Evolutionary conservation across 2,329 filamentous ascomycete genomes (phyloP).

Genomic region (Cercospora zeae-maydis): DNA sequence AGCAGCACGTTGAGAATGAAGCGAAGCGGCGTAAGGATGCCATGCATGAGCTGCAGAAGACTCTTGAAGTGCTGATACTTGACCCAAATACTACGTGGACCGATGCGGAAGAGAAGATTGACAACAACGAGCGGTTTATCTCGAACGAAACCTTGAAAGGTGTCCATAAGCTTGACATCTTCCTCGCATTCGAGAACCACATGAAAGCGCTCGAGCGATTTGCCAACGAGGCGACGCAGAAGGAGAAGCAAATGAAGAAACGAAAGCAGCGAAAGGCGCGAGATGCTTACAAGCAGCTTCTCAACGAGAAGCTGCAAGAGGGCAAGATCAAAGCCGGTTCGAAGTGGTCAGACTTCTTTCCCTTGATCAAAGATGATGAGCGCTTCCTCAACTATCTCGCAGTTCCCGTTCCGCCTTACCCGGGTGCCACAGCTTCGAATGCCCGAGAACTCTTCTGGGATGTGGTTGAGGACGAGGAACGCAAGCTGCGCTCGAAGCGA

Average conservation of each 20-base stretch:
- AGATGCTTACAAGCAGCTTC: slow-evolving; percentile 71
- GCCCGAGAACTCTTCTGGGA: slow-evolving; percentile 96
- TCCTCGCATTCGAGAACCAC: slow-evolving; percentile 90
- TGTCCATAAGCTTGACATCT: slow-evolving; percentile 82
- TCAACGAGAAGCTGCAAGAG: slow-evolving; percentile 68
- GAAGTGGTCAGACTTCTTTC: slow-evolving; percentile 82
- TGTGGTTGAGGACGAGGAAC: slow-evolving; percentile 87
- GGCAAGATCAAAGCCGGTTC: slow-evolving; percentile 84
- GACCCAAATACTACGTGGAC: slow-evolving; percentile 95
- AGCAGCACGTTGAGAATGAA: slow-evolving; percentile 72
- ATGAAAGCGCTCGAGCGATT: slow-evolving; percentile 87
- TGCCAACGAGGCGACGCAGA: slow-evolving; percentile 87
- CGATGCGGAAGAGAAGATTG: slow-evolving; percentile 79
- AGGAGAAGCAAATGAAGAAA: slow-evolving; percentile 75
- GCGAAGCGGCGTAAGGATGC: slow-evolving; percentile 69
- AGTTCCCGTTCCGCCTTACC: slow-evolving; percentile 48
- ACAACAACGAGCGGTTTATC: slow-evolving; percentile 72
- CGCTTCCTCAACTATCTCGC: slow-evolving; percentile 82
- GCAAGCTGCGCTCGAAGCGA: slow-evolving; percentile 40
- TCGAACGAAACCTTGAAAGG: slow-evolving; percentile 79
- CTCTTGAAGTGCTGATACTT: slow-evolving; percentile 75
- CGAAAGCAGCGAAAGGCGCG: slow-evolving; percentile 82
- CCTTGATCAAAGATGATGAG: slow-evolving; percentile 71
- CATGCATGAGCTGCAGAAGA: slow-evolving; percentile 74
- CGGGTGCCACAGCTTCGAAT: slow-evolving; percentile 37